Conservation (phyloP, 768 basidiomycete species). For the Calocybe gangraenosa region DNA sequence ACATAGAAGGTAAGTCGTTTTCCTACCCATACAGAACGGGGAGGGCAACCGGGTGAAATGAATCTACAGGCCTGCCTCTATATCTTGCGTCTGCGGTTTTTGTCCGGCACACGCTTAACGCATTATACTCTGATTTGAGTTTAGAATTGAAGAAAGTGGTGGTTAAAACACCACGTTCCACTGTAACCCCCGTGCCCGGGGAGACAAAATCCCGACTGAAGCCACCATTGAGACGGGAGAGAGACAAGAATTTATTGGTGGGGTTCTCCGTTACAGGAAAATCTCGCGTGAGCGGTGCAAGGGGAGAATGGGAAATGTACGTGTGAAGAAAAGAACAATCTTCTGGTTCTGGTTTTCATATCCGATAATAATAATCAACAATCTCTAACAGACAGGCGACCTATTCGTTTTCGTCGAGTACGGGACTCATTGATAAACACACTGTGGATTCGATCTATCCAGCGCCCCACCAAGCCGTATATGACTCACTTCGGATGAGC, state of each 20-base stretch:
- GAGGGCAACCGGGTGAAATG: no score
- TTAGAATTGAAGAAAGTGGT: slow-evolving; percentile 52
- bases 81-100: slow-evolving; percentile 70
- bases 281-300: slow-evolving; percentile 58
- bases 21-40: neutral
- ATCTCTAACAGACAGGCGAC: slow-evolving; percentile 51
- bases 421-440: slow-evolving; percentile 63
- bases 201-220: neutral
- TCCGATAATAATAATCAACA: no score
- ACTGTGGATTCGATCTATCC: slow-evolving; percentile 74
- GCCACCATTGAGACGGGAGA: slow-evolving; percentile 20
- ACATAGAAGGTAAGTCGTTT: slow-evolving; percentile 56
- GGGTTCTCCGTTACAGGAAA: slow-evolving; percentile 53
- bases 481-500: slow-evolving; percentile 50
- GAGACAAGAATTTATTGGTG: slow-evolving; percentile 59
- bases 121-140: slow-evolving; percentile 63
- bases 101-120: slow-evolving; percentile 69
- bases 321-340: slow-evolving; percentile 22
- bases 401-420: slow-evolving; percentile 66
- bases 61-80: slow-evolving; percentile 55
- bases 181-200: slow-evolving; percentile 6
- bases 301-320: slow-evolving; percentile 72
- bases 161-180: slow-evolving; percentile 26
- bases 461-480: slow-evolving; percentile 68
- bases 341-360: slow-evolving; percentile 3